A percentile compares a stretch with the other conserved stretches of the same genome.
Evolutionary conservation across 1,284 basidiomycete species (phyloP).

Genomic region (Amylostereum areolatum): DNA sequence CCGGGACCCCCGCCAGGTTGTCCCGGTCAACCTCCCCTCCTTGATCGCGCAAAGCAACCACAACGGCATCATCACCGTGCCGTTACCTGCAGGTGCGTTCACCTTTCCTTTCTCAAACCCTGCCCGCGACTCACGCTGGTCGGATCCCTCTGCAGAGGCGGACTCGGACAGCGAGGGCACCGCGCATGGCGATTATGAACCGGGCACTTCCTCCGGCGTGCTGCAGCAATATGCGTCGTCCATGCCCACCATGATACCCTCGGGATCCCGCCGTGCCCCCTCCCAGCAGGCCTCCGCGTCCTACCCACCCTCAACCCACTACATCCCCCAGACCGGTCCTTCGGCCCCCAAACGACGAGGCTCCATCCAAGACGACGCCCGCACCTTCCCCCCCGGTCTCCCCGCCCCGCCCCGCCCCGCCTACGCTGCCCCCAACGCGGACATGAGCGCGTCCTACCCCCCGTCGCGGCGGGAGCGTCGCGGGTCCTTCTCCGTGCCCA

Average conservation of each 20-base stretch:
- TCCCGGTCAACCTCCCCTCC: slow-evolving; percentile 10
- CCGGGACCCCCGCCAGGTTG: slow-evolving; percentile 7
- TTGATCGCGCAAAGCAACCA: slow-evolving; percentile 12
- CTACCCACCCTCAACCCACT: not conserved
- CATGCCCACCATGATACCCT: not conserved
- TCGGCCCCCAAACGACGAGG: not conserved
- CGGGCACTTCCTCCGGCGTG: not conserved
- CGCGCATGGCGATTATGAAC: slow-evolving; percentile 11
- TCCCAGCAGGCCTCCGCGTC: not conserved
- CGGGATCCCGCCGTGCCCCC: not conserved
- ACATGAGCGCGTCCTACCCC: slow-evolving; percentile 7
- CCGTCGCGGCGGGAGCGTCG: slow-evolving; percentile 9
- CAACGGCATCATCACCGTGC: slow-evolving; percentile 9
- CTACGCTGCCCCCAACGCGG: slow-evolving; percentile 6
- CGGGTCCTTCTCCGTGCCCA: slow-evolving; percentile 7
- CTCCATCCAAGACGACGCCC: not conserved
- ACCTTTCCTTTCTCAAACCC: not conserved
- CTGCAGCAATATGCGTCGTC: not conserved
- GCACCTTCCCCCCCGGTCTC: not conserved
- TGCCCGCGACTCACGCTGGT: not conserved
- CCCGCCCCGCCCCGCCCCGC: not conserved
- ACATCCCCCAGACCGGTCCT: not conserved
- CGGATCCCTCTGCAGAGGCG: not conserved
- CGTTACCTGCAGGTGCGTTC: slow-evolving; percentile 11
- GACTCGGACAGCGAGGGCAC: slow-evolving; percentile 16